phyloP scores from a whole-genome alignment of 139 green algal species.

The Zygnema cylindricum region DNA sequence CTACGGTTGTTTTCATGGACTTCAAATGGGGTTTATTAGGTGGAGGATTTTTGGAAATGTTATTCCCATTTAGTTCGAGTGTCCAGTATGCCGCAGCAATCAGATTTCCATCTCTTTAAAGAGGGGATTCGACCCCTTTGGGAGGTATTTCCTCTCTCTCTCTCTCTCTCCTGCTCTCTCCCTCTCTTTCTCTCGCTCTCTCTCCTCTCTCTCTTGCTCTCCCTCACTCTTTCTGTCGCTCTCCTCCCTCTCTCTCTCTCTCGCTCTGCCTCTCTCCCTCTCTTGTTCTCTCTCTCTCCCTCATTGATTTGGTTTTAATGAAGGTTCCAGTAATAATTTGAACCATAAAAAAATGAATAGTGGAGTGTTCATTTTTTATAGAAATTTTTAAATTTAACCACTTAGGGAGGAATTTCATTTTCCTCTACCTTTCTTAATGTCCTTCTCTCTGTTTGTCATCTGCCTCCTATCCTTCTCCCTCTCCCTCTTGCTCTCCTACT shows the following conservation, averaged over 20 bases:
- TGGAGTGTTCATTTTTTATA: not conserved
- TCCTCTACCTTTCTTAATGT: not conserved
- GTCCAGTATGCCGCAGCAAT: slow-evolving; percentile 19
- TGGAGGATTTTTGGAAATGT: slow-evolving; percentile 53
- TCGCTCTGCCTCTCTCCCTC: too few species aligned
- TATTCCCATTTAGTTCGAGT: slow-evolving; percentile 49
- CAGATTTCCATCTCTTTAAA: slow-evolving; percentile 60
- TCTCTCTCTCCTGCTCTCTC: too few species aligned
- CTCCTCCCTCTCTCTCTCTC: too few species aligned
- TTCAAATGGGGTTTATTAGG: slow-evolving; percentile 20
- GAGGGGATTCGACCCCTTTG: slow-evolving; percentile 58
- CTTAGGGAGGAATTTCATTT: too few species aligned
- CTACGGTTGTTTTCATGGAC: too few species aligned
- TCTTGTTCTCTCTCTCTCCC: too few species aligned
- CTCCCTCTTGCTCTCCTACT: not conserved
- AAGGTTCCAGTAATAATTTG: too few species aligned
- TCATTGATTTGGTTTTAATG: too few species aligned
- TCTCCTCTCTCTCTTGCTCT: too few species aligned
- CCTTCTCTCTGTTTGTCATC: not conserved
- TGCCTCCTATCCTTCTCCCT: not conserved
- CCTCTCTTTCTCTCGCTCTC: too few species aligned
- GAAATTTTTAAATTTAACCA: not conserved
- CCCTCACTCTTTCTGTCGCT: too few species aligned
- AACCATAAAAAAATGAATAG: too few species aligned
- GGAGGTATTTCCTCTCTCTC: slow-evolving; percentile 28